Base-by-base conservation (phyloP, 768 basidiomycete genomes). In the Podaxis sp. region DNA sequence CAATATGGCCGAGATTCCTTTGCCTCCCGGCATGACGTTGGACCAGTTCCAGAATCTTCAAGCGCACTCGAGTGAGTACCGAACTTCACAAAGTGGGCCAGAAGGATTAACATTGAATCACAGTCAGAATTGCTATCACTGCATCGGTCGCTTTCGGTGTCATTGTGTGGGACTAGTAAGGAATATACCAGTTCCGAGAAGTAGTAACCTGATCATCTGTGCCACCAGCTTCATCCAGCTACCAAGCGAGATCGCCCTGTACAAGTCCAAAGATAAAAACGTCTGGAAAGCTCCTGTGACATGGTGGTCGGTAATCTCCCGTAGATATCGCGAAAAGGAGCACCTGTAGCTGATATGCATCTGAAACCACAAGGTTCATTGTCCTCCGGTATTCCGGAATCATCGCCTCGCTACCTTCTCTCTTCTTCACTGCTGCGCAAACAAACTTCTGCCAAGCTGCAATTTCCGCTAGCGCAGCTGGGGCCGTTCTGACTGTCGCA, bases 111-210 rank as follows among this genome's bases (percentile, higher is more conserved):
- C 36, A 18, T 36, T 21, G 10, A n/a, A 23, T 21, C 1, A 35
- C 14, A 58, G 57, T 58, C 32, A 50, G 57, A n/a, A 50, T 58
- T 25, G 57, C 57, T 18, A 58, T 58, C 16, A 58, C 57, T 18
- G 37, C 57, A 13, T 44, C 57, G 18, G 57, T 50, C 11, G 57
- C 47, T 16, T 58, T 58, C 16, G 57, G 57, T 13, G 48, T 58
- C 21, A 50, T 58, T 9, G 35, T 50, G 18, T 58, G 57, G 57
- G 57, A 58, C 57, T 58, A 58, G 57, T 58, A 37, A 46, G 57
- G 7, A 3, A 3, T 47, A 14, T 48, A 9, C 25, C 32, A 2
- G 47, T 9, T 5, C 25, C 25, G 21, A 18, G 10, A 48, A 27
- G 10, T 3, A 25, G 18, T 9, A 23, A 9, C 21, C 47, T 48